Conservation (phyloP, 176 grass and related monocot species). For the Triticum timopheevii region DNA sequence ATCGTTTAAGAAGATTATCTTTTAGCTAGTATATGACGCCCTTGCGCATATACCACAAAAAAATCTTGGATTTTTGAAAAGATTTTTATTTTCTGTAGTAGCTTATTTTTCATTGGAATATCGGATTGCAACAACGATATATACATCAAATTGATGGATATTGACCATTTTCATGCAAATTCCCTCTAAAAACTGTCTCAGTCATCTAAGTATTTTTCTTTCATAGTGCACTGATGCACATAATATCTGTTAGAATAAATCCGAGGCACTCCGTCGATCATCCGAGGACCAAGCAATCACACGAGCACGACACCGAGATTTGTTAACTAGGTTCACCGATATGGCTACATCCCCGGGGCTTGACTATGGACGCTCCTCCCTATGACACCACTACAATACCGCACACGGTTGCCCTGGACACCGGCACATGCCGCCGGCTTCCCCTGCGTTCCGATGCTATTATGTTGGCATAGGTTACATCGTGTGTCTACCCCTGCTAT, state of each 20-base stretch:
- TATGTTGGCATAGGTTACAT: too few relatives aligned
- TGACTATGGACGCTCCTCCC: too few relatives aligned
- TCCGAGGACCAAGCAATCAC: too few relatives aligned
- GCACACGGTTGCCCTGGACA: too few relatives aligned
- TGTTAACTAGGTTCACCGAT: too few relatives aligned
- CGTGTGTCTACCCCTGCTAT: too few relatives aligned
- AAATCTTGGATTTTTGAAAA: not conserved
- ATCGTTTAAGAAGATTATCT: not conserved
- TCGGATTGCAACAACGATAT: not conserved
- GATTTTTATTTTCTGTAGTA: not conserved
- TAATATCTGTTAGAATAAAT: not conserved
- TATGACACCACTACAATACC: too few relatives aligned
- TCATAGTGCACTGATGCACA: not conserved
- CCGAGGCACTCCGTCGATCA: too few relatives aligned
- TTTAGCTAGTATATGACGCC: not conserved
- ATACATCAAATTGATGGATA: not conserved
- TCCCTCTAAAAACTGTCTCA: not conserved
- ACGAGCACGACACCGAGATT: too few relatives aligned
- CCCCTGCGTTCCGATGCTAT: too few relatives aligned
- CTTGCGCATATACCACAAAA: not conserved
- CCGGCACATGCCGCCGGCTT: too few relatives aligned
- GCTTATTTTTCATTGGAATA: not conserved
- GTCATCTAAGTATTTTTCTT: conserved; percentile 3
- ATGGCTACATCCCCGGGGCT: too few relatives aligned
- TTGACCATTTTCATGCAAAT: not conserved